Evolutionary conservation across 495 filamentous ascomycete species (phyloP).

Genomic region (Tuber aestivum): DNA sequence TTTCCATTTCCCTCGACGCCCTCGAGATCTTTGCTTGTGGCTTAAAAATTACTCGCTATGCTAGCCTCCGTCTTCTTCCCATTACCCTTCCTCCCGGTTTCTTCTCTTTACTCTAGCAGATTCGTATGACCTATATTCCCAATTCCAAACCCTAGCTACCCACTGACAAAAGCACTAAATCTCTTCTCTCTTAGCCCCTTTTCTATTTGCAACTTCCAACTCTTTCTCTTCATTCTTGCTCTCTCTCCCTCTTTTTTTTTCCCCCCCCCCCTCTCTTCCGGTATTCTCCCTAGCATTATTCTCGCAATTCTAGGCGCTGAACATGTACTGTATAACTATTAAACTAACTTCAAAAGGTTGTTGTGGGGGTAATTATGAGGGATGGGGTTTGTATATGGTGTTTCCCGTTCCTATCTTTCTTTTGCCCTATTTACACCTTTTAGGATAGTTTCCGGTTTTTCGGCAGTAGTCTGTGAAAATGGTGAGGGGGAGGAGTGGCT

Average conservation of each 20-base stretch:
- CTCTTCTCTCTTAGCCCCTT: neutral
- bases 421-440: neutral
- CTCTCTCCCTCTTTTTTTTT: neutral
- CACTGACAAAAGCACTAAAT: neutral
- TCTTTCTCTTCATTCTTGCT: neutral
- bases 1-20: conserved; percentile 1
- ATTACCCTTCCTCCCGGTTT: neutral
- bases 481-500: neutral
- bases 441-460: neutral
- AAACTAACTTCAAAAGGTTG: neutral
- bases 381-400: neutral
- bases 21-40: conserved; percentile 11
- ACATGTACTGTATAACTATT: conserved; percentile 1
- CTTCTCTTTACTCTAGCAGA: neutral
- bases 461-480: neutral
- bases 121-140: neutral
- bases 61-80: neutral
- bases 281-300: neutral
- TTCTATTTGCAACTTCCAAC: neutral
- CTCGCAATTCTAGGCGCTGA: neutral
- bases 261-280: neutral
- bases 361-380: neutral
- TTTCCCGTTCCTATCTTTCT: neutral
- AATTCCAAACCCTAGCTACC: neutral
- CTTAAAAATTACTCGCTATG: no score